Conservation (phyloP, 202 grass and related monocot species). For the Bolboschoenoplectus hybrid region DNA sequence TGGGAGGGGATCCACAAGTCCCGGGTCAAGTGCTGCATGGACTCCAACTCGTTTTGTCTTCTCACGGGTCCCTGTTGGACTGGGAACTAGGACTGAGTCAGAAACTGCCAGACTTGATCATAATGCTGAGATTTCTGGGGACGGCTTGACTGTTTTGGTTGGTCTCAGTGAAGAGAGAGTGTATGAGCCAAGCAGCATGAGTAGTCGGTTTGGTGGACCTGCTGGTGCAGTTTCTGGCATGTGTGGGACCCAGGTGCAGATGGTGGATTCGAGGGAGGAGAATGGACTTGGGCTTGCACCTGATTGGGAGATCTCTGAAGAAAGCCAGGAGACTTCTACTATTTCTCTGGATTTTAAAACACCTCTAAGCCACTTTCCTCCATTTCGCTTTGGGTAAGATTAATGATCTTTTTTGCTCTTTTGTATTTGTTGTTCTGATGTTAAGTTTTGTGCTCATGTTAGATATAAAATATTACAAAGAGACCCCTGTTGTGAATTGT, state of each 20-base stretch:
- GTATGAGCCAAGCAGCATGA: conserved; percentile 58
- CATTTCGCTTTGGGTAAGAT: conserved; percentile 92
- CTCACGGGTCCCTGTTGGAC: conserved; percentile 83
- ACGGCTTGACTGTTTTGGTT: conserved; percentile 91
- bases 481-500: neutral
- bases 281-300: conserved; percentile 49
- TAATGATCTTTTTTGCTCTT: conserved; percentile 18
- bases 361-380: conserved; percentile 86
- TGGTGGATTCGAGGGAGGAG: conserved; percentile 70
- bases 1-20: conserved; percentile 72
- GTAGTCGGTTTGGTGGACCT: conserved; percentile 45
- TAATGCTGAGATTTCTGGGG: conserved; percentile 74
- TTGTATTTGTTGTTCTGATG: neutral
- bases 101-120: conserved; percentile 73
- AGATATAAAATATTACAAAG: neutral
- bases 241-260: conserved; percentile 68
- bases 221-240: conserved; percentile 59
- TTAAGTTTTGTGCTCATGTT: neutral
- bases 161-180: conserved; percentile 81
- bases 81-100: conserved; percentile 85
- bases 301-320: conserved; percentile 74
- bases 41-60: conserved; percentile 89
- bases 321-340: conserved; percentile 43
- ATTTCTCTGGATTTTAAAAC: conserved; percentile 98
- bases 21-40: conserved; percentile 68